A percentile compares a stretch with the other conserved stretches of the same genome.
Conservation (phyloP, 148 eudicot genomes). For the Oxyria digyna region DNA sequence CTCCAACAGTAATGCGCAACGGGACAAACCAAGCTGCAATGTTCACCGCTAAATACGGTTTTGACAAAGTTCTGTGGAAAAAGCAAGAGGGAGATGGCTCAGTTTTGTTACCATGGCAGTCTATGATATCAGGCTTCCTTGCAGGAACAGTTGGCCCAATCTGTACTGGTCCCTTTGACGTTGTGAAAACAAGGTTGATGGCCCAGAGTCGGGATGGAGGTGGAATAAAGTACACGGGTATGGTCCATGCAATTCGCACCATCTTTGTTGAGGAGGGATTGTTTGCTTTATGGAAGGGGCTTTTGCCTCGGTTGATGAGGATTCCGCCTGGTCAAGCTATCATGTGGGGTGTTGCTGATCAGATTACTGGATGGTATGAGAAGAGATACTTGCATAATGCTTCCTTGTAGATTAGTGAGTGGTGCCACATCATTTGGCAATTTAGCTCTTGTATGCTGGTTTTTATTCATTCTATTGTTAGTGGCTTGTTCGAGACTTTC, state of each 20-base stretch:
- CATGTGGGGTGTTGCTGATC: conserved; percentile 97
- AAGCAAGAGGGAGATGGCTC: conserved; percentile 85
- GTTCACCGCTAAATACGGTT: conserved; percentile 77
- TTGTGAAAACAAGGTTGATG: conserved; percentile 92
- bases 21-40: conserved; percentile 96
- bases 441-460: not conserved
- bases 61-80: conserved; percentile 64
- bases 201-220: conserved; percentile 63
- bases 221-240: conserved; percentile 65
- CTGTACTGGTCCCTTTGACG: conserved; percentile 94
- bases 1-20: conserved; percentile 95
- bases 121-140: conserved; percentile 90
- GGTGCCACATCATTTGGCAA: not conserved
- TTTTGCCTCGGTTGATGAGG: conserved; percentile 86
- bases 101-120: conserved; percentile 82
- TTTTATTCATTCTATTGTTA: not conserved
- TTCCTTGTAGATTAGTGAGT: not conserved
- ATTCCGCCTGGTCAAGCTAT: conserved; percentile 99
- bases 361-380: conserved; percentile 81
- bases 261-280: conserved; percentile 82
- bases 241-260: conserved; percentile 70
- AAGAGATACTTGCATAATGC: conserved; percentile 27
- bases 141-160: conserved; percentile 95
- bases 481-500: not conserved
- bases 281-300: conserved; percentile 78